Conservation (phyloP, 2,329 filamentous ascomycete species). For the Aspergillus niger region DNA sequence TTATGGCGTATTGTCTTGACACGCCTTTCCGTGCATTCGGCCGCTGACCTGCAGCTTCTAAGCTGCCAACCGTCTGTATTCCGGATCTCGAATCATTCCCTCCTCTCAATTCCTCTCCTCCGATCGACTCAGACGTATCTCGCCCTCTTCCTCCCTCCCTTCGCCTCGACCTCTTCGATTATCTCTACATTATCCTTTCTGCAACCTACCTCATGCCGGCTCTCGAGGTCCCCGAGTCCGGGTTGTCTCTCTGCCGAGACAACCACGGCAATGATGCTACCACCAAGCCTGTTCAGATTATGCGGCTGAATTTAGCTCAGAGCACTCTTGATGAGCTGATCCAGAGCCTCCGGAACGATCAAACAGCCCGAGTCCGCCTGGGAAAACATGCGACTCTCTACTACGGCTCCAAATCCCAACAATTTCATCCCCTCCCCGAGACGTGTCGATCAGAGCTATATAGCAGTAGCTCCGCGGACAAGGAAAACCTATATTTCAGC, state of each 20-base stretch:
- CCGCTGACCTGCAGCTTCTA: slow-evolving; percentile 42
- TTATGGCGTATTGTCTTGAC: slow-evolving; percentile 36
- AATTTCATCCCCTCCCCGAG: slow-evolving; percentile 56
- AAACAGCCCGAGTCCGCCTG: slow-evolving; percentile 49
- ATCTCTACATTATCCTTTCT: slow-evolving; percentile 10
- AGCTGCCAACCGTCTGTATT: slow-evolving; percentile 38
- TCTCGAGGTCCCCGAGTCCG: slow-evolving; percentile 41
- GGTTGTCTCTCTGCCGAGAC: slow-evolving; percentile 43
- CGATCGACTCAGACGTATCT: slow-evolving; percentile 5
- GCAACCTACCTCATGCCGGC: slow-evolving; percentile 33
- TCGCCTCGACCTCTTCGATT: slow-evolving; percentile 6
- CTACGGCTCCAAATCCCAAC: slow-evolving; percentile 59
- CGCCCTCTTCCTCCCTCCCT: slow-evolving; percentile 1
- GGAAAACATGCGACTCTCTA: slow-evolving; percentile 58
- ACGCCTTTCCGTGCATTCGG: slow-evolving; percentile 36
- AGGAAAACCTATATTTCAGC: slow-evolving; percentile 56
- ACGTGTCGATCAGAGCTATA: slow-evolving; percentile 62
- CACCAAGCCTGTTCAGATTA: slow-evolving; percentile 44
- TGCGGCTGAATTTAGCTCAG: slow-evolving; percentile 50
- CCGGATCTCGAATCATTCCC: slow-evolving; percentile 21
- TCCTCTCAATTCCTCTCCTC: slow-evolving; percentile 18
- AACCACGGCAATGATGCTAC: slow-evolving; percentile 32
- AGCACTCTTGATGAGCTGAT: slow-evolving; percentile 50
- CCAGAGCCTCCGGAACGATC: slow-evolving; percentile 43
- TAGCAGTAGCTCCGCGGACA: slow-evolving; percentile 43